Evolutionary conservation across 1,139 yeast species (phyloP).

Genomic region (Sugiyamaella japonica): DNA sequence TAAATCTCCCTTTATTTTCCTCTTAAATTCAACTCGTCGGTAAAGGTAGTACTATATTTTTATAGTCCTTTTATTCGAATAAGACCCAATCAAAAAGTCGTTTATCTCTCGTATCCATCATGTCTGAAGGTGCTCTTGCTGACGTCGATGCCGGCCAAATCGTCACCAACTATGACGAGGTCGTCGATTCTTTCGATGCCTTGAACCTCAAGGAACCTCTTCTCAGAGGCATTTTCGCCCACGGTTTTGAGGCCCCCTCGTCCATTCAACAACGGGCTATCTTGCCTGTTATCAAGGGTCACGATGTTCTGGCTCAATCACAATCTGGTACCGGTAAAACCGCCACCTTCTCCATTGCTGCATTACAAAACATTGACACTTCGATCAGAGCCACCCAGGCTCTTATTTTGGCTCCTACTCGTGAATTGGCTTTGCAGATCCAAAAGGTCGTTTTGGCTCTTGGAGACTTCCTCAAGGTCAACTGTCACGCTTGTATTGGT

Average conservation of each 20-base stretch:
- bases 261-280: conserved; percentile 99
- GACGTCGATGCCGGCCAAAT: conserved; percentile 83
- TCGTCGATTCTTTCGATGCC: conserved; percentile 64
- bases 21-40: not conserved
- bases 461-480: conserved; percentile 89
- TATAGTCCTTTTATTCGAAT: not conserved
- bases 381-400: conserved; percentile 56
- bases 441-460: conserved; percentile 93
- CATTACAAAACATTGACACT: conserved; percentile 85
- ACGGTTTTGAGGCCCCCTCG: conserved; percentile 97
- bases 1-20: not conserved
- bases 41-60: not conserved
- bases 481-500: conserved; percentile 98
- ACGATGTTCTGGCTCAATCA: conserved; percentile 98
- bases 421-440: conserved; percentile 97
- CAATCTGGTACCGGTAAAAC: conserved; percentile 99
- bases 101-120: conserved; percentile 21
- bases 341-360: conserved; percentile 97
- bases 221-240: conserved; percentile 71
- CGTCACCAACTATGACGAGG: conserved; percentile 97
- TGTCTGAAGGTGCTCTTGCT: conserved; percentile 57
- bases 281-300: conserved; percentile 91
- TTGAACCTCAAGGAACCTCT: conserved; percentile 46
- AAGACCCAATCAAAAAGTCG: not conserved
- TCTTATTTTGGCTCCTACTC: conserved; percentile 95